Conservation (phyloP, 139 green algal genomes). For the Pleodorina starrii region DNA sequence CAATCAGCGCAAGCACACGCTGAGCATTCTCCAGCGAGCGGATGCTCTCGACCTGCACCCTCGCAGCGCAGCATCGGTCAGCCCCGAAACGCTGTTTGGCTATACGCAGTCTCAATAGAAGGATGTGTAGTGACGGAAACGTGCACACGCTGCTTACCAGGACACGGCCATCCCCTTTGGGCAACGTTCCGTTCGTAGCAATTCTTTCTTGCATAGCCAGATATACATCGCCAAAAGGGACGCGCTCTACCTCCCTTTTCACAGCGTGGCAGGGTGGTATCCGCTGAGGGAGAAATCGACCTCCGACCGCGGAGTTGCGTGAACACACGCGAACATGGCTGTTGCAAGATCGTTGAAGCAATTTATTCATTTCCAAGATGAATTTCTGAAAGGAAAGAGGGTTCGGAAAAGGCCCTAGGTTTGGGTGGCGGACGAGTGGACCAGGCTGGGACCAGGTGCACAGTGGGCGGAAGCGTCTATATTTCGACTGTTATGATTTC, state of each 20-base stretch:
- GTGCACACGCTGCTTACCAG: conserved; percentile 10
- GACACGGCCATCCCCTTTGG: conserved; percentile 3
- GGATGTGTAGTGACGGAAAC: too few relatives aligned
- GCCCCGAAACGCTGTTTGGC: not conserved
- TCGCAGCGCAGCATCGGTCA: not conserved
- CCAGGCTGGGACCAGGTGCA: too few relatives aligned
- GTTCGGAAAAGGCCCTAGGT: too few relatives aligned
- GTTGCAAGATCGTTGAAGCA: too few relatives aligned
- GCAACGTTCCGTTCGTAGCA: not conserved
- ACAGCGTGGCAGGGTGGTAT: not conserved
- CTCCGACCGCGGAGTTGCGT: not conserved
- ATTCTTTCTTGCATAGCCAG: conserved; percentile 18
- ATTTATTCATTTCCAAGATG: too few relatives aligned
- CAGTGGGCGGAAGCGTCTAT: too few relatives aligned
- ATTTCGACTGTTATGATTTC: too few relatives aligned
- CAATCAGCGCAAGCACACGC: conserved; percentile 26
- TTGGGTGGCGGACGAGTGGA: too few relatives aligned
- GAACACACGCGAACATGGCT: not conserved
- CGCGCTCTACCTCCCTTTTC: not conserved
- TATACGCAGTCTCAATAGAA: too few relatives aligned
- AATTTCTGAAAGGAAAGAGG: too few relatives aligned
- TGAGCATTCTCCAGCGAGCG: conserved; percentile 2
- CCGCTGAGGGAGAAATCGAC: not conserved
- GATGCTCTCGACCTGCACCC: conserved; percentile 27
- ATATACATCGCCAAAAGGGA: conserved; percentile 23